phyloP scores from a whole-genome alignment of 1,284 basidiomycete genomes.

The Cutaneotrichosporon mucoides region DNA sequence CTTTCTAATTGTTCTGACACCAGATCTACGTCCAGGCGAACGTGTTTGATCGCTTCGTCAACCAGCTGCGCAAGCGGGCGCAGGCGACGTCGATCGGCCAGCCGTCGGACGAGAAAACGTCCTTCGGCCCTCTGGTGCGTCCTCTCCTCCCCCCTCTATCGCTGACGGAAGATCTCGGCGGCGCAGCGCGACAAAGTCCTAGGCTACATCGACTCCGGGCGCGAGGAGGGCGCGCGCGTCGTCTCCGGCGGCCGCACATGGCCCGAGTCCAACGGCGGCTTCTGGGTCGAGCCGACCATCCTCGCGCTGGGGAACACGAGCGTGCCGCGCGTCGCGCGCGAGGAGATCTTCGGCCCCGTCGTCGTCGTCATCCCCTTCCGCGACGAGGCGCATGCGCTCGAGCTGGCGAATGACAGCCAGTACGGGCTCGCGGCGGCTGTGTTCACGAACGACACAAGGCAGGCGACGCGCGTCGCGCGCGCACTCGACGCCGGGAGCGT shows the following conservation, averaged over 20 bases:
- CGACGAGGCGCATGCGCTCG: constrained; percentile 53
- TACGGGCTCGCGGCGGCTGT: constrained; percentile 87
- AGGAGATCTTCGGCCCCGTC: constrained; percentile 54
- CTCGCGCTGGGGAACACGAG: constrained; percentile 38
- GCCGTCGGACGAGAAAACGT: constrained; percentile 68
- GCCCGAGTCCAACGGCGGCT: constrained; percentile 37
- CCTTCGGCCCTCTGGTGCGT: constrained; percentile 65
- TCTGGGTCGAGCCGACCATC: constrained; percentile 49
- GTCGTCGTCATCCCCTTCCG: constrained; percentile 50
- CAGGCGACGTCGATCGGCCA: constrained; percentile 65
- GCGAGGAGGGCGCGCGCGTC: constrained; percentile 74
- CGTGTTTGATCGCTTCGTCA: constrained; percentile 75
- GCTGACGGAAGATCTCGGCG: constrained; percentile 59
- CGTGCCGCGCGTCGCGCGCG: constrained; percentile 40
- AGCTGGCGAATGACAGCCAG: constrained; percentile 72
- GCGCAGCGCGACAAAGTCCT: constrained; percentile 84
- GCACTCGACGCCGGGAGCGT: constrained; percentile 74
- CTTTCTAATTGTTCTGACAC: not conserved
- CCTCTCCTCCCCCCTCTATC: not conserved
- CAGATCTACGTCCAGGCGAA: constrained; percentile 71
- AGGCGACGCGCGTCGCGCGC: constrained; percentile 77
- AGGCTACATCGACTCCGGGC: constrained; percentile 81
- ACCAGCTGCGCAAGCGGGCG: constrained; percentile 63
- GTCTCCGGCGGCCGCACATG: constrained; percentile 66
- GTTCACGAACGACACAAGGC: constrained; percentile 81